phyloP scores from a whole-genome alignment of 108 stramenopile species.

The Conticribra weissflogii region DNA sequence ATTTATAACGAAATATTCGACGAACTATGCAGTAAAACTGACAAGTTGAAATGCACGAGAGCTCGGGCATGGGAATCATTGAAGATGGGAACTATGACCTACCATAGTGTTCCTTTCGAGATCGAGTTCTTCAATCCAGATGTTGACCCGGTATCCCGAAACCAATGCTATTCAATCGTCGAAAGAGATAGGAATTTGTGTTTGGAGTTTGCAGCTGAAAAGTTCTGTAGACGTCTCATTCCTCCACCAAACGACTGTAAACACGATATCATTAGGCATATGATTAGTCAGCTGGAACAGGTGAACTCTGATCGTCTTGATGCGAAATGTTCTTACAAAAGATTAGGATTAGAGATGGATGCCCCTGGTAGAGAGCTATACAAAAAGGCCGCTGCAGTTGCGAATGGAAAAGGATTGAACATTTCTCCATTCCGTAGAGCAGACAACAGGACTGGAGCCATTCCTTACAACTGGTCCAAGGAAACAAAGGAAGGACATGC shows the following conservation, averaged over 20 bases:
- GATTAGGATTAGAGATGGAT: slow-evolving; percentile 50
- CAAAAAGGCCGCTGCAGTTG: slow-evolving; percentile 28
- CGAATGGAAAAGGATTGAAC: slow-evolving; percentile 35
- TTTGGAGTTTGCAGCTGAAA: slow-evolving; percentile 32
- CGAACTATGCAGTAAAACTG: slow-evolving; percentile 41
- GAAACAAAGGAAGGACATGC: slow-evolving; percentile 39
- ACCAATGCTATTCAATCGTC: slow-evolving; percentile 19
- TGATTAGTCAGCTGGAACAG: slow-evolving; percentile 29
- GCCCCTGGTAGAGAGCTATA: slow-evolving; percentile 47
- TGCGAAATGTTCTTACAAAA: slow-evolving; percentile 50
- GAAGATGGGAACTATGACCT: slow-evolving; percentile 50
- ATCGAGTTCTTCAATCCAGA: slow-evolving; percentile 53
- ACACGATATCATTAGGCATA: slow-evolving; percentile 38
- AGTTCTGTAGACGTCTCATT: slow-evolving; percentile 38
- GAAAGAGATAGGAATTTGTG: slow-evolving; percentile 10
- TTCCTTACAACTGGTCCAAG: slow-evolving; percentile 37
- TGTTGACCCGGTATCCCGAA: slow-evolving; percentile 38
- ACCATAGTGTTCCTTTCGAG: slow-evolving; percentile 37
- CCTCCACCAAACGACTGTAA: slow-evolving; percentile 44
- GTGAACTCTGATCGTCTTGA: slow-evolving; percentile 34
- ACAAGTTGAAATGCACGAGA: slow-evolving; percentile 32
- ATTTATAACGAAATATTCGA: slow-evolving; percentile 51
- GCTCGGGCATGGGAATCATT: slow-evolving; percentile 48
- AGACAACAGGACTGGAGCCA: slow-evolving; percentile 51
- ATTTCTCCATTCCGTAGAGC: slow-evolving; percentile 49